A percentile compares a stretch with the other conserved stretches of the same genome.
Conservation (phyloP, 495 filamentous ascomycete species). For the Glarea lozoyensis region DNA sequence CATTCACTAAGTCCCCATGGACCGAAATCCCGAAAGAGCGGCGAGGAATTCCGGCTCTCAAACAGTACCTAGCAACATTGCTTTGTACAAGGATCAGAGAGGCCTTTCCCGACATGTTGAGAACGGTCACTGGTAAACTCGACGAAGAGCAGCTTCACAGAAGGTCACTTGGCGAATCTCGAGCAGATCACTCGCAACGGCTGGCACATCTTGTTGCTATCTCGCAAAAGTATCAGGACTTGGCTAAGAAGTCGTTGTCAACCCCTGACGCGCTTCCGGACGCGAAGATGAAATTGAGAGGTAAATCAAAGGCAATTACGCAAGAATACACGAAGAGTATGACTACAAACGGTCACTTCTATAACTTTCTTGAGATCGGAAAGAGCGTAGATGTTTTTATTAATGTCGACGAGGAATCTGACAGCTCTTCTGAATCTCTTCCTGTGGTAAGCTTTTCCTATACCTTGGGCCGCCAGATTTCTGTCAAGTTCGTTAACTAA, state of each 20-base stretch:
- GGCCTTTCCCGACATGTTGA: slow-evolving; percentile 14
- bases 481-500: too few species aligned
- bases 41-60: slow-evolving; percentile 13
- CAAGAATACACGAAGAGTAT: slow-evolving; percentile 6
- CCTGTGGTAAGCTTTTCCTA: too few species aligned
- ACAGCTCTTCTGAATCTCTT: too few species aligned
- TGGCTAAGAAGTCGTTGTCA: slow-evolving; percentile 2
- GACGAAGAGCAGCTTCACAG: neutral
- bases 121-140: neutral
- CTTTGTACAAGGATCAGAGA: slow-evolving; percentile 16
- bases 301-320: neutral
- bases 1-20: slow-evolving; percentile 4
- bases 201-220: neutral
- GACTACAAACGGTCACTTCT: slow-evolving; percentile 6
- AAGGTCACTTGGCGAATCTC: neutral
- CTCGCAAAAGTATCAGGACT: neutral
- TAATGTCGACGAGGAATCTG: too few species aligned
- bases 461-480: too few species aligned
- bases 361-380: slow-evolving; percentile 7
- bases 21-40: slow-evolving; percentile 1
- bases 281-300: slow-evolving; percentile 7
- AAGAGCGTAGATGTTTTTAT: neutral
- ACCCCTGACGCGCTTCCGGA: slow-evolving; percentile 4
- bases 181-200: neutral
- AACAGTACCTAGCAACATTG: slow-evolving; percentile 13